These are phyloP conservation scores for Plantago major DNA, from an alignment of 257 asterid genomes.

Conservation along the genomic window DNA sequence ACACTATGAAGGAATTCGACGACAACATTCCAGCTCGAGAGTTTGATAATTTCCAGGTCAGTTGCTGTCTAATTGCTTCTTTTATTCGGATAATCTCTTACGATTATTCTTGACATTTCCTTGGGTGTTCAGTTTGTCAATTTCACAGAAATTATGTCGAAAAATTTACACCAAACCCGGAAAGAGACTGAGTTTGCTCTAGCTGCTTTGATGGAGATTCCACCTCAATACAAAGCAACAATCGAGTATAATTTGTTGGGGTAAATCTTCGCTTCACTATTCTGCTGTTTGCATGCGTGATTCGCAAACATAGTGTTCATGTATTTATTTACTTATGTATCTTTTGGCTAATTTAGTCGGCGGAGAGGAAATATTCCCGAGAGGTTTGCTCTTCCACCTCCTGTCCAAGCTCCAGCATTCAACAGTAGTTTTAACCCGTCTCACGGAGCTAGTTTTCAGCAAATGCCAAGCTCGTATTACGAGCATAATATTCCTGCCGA, in stretches of 20 bases:
- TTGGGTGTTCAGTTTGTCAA: conserved; percentile 41
- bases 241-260: conserved; percentile 44
- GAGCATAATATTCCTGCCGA: conserved; percentile 19
- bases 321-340: not conserved
- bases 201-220: conserved; percentile 57
- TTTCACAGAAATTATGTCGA: conserved; percentile 55
- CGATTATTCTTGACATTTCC: not conserved
- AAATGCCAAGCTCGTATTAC: conserved; percentile 19
- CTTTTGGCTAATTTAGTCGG: conserved; percentile 21
- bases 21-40: conserved; percentile 94
- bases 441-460: conserved; percentile 26
- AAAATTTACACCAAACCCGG: conserved; percentile 34
- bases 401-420: conserved; percentile 30
- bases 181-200: conserved; percentile 61
- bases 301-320: not conserved
- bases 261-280: conserved; percentile 20
- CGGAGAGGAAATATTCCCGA: conserved; percentile 32
- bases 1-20: conserved; percentile 93
- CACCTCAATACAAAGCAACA: conserved; percentile 57
- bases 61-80: not conserved
- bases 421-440: conserved; percentile 21
- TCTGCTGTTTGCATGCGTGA: not conserved
- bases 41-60: conserved; percentile 90
- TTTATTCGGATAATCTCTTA: not conserved
- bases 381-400: conserved; percentile 54